A percentile compares a stretch with the other conserved stretches of the same genome.
phyloP scores from a whole-genome alignment of 2,329 filamentous ascomycete genomes.

The Fusarium chaquense region DNA sequence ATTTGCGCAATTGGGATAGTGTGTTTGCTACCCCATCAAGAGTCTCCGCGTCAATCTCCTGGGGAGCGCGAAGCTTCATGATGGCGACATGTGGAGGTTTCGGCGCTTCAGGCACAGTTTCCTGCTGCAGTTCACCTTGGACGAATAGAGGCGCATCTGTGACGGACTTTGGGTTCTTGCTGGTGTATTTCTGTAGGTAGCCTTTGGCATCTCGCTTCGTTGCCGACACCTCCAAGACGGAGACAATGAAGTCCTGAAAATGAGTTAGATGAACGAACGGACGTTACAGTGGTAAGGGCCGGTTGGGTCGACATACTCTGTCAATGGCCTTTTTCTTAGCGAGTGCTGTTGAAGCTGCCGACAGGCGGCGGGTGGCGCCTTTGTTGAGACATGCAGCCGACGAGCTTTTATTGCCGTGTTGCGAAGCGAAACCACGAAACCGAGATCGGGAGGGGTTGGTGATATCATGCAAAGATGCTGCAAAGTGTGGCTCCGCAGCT shows the following conservation, averaged over 20 bases:
- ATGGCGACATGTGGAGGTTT: constrained; percentile 75
- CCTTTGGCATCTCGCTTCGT: constrained; percentile 93
- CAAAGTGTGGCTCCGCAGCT: constrained; percentile 13
- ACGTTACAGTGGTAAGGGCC: neutral
- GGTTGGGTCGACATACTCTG: constrained; percentile 43
- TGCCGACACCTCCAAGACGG: constrained; percentile 86
- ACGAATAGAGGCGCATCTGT: constrained; percentile 51
- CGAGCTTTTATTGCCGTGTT: constrained; percentile 17
- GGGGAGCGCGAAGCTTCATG: constrained; percentile 83
- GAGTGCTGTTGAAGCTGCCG: constrained; percentile 47
- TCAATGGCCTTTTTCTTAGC: constrained; percentile 51
- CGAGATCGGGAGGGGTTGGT: constrained; percentile 22
- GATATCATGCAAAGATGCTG: neutral
- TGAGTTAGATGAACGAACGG: constrained; percentile 20
- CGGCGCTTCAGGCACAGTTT: constrained; percentile 25
- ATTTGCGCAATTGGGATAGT: constrained; percentile 81
- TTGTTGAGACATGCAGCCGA: constrained; percentile 27
- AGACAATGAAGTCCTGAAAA: constrained; percentile 82
- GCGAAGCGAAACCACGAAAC: constrained; percentile 30
- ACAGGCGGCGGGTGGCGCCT: constrained; percentile 46
- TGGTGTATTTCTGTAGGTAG: constrained; percentile 86
- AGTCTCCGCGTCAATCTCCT: constrained; percentile 75
- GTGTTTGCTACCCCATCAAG: constrained; percentile 84
- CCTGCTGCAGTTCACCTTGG: constrained; percentile 47
- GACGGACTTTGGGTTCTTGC: constrained; percentile 47